Conservation (phyloP, 164 flowering plant genomes). For the Kingdonia uniflora region DNA sequence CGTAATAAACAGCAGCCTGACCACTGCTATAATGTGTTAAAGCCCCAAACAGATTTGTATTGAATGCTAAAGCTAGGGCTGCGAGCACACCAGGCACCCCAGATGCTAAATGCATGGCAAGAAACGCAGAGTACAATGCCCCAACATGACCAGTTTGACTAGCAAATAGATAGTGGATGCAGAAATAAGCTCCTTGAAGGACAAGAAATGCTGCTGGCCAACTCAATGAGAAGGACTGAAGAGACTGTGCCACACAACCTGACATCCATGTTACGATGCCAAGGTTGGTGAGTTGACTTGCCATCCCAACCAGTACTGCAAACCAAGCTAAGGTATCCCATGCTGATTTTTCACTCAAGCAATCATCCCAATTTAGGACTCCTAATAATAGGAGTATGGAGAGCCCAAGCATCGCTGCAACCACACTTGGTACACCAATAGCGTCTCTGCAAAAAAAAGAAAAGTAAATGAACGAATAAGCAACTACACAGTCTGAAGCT, state of each 20-base stretch:
- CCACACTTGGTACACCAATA: constrained; percentile 15
- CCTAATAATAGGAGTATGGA: constrained; percentile 15
- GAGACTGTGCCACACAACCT: constrained; percentile 50
- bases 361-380: constrained; percentile 21
- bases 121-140: constrained; percentile 86
- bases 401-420: constrained; percentile 20
- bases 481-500: no score
- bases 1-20: constrained; percentile 91
- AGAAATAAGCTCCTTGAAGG: constrained; percentile 83
- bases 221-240: constrained; percentile 59
- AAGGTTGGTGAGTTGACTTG: constrained; percentile 68
- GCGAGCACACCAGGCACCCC: constrained; percentile 76
- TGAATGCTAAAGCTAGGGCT: constrained; percentile 78
- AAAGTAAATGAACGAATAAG: no score
- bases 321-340: constrained; percentile 23
- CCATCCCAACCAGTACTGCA: constrained; percentile 20
- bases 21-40: constrained; percentile 95
- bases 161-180: constrained; percentile 85
- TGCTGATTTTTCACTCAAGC: constrained; percentile 19
- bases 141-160: constrained; percentile 97
- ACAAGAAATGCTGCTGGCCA: constrained; percentile 81
- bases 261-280: constrained; percentile 89
- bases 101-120: constrained; percentile 85
- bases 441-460: constrained; percentile 10
- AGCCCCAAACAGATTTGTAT: constrained; percentile 89